Evolutionary conservation across 2,329 filamentous ascomycete genomes (phyloP).

Genomic region (Diplodia scrobiculata): DNA sequence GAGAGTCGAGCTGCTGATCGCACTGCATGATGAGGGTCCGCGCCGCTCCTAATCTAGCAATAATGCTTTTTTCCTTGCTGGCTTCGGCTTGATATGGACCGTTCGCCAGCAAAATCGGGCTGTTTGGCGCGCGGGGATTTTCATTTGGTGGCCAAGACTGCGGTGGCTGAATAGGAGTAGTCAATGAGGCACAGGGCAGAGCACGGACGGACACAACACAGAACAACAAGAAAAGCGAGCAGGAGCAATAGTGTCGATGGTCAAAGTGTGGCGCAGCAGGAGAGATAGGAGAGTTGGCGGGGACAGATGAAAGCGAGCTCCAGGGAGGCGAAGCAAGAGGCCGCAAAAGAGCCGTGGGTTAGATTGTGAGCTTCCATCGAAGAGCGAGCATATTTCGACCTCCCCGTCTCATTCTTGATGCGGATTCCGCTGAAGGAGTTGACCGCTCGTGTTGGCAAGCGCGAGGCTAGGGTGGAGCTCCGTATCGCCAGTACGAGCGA

Average conservation of each 20-base stretch:
- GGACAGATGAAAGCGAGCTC: background rate
- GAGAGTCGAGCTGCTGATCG: background rate
- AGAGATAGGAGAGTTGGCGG: background rate
- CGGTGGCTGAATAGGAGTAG: background rate
- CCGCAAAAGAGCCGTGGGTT: background rate
- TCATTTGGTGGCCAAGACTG: background rate
- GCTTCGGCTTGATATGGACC: background rate
- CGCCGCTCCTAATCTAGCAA: background rate
- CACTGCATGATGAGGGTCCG: background rate
- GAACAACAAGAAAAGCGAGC: background rate
- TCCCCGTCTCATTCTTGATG: background rate
- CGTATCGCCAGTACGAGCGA: background rate
- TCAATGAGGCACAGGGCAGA: background rate
- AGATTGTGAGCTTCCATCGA: constrained; percentile 7
- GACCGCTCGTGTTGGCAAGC: background rate
- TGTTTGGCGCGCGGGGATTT: background rate
- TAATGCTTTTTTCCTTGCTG: background rate
- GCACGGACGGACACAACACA: too few species aligned
- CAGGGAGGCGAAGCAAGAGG: too few species aligned
- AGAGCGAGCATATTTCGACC: background rate
- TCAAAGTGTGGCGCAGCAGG: background rate
- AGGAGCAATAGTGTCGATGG: background rate
- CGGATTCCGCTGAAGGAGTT: background rate
- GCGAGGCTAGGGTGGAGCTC: constrained; percentile 7
- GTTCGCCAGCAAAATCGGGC: background rate